These are phyloP conservation scores for Chlamydomonas sphaeroides DNA, from an alignment of 139 green algal species.

Conservation along the genomic window DNA sequence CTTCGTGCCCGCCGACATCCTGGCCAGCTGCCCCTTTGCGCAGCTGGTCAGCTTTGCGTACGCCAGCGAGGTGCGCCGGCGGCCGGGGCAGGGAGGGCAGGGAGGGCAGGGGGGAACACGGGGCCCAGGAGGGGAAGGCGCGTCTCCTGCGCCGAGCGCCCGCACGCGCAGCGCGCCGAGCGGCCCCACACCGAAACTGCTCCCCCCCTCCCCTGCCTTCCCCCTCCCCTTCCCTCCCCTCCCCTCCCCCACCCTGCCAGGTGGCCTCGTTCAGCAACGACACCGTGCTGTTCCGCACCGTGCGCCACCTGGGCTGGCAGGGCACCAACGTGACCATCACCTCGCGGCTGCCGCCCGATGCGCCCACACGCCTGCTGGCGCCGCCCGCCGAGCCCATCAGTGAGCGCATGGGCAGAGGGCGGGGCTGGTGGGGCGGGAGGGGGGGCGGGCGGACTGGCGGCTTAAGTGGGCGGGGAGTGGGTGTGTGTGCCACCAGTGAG, in stretches of 20 bases:
- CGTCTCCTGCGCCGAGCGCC: too few species aligned
- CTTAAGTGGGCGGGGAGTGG: too few species aligned
- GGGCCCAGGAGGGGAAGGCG: too few species aligned
- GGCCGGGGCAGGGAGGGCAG: too few species aligned
- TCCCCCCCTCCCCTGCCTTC: too few species aligned
- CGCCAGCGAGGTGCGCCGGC: slow-evolving; percentile 7
- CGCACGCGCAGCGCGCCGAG: too few species aligned
- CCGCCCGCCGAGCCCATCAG: neutral
- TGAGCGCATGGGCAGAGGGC: neutral
- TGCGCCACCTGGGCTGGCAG: slow-evolving; percentile 3
- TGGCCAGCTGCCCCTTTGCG: neutral
- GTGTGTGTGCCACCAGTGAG: too few species aligned
- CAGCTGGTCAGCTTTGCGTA: neutral
- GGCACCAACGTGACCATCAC: slow-evolving; percentile 13
- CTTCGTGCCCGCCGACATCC: neutral
- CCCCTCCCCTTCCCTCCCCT: too few species aligned
- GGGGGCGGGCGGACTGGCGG: too few species aligned
- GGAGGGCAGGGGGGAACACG: too few species aligned
- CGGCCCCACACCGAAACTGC: too few species aligned
- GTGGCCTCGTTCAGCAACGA: neutral
- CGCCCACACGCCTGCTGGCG: neutral
- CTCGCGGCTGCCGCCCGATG: neutral
- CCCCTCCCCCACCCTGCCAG: too few species aligned
- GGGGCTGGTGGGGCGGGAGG: neutral
- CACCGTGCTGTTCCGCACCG: neutral